Conservation (phyloP, 2,329 filamentous ascomycete species). For the Karstenula rhodostoma region DNA sequence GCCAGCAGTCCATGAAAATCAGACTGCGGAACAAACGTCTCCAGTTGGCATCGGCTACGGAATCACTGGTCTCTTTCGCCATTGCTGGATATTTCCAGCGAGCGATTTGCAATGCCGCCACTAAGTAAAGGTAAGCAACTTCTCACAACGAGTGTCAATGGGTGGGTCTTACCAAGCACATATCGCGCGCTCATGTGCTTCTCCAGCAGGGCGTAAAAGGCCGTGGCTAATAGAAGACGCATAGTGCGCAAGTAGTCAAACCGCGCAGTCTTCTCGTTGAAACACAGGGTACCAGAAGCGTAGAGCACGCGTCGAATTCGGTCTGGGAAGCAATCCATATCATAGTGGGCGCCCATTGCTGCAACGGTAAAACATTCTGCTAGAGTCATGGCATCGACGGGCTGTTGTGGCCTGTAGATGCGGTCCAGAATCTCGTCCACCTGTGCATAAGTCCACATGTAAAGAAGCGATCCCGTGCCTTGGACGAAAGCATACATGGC, state of each 20-base stretch:
- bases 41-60: slow-evolving; percentile 29
- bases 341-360: slow-evolving; percentile 49
- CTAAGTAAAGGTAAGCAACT: slow-evolving; percentile 26
- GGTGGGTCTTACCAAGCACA: slow-evolving; percentile 39
- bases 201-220: slow-evolving; percentile 47
- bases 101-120: slow-evolving; percentile 47
- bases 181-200: slow-evolving; percentile 51
- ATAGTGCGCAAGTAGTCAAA: slow-evolving; percentile 45
- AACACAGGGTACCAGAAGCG: slow-evolving; percentile 44
- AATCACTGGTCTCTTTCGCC: slow-evolving; percentile 4
- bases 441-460: slow-evolving; percentile 45
- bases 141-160: not conserved
- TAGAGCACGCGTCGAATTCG: slow-evolving; percentile 40
- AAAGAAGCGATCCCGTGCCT: slow-evolving; percentile 48
- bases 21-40: slow-evolving; percentile 44
- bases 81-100: slow-evolving; percentile 39
- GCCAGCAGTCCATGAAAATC: slow-evolving; percentile 51
- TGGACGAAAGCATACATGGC: slow-evolving; percentile 46
- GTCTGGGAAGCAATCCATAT: slow-evolving; percentile 46
- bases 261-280: slow-evolving; percentile 42
- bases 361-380: slow-evolving; percentile 48
- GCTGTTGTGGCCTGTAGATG: slow-evolving; percentile 40
- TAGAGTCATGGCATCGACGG: slow-evolving; percentile 42
- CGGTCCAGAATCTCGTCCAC: slow-evolving; percentile 45
- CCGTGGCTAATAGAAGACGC: slow-evolving; percentile 46